phyloP scores from a whole-genome alignment of 2,329 filamentous ascomycete genomes.

The Fusarium decemcellulare region DNA sequence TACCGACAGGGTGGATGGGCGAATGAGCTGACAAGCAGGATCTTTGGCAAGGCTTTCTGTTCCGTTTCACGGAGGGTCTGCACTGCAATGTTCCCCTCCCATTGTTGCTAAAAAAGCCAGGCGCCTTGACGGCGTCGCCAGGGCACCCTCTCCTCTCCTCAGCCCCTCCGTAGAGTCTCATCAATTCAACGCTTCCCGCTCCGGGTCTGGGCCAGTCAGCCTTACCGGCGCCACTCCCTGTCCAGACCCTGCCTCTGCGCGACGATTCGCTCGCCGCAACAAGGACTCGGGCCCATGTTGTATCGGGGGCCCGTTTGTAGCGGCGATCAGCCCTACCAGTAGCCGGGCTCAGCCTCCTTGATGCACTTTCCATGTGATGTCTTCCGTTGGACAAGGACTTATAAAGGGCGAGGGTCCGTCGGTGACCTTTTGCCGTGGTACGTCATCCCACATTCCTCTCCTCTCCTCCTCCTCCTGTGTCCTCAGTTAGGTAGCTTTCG shows the following conservation, averaged over 20 bases:
- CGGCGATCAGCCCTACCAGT: constrained; percentile 6
- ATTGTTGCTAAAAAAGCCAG: background rate
- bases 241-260: background rate
- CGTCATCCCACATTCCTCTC: no score
- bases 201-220: background rate
- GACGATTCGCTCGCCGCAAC: no score
- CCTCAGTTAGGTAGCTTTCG: no score
- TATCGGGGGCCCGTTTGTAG: constrained; percentile 1
- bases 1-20: constrained; percentile 6
- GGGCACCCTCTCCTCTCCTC: background rate
- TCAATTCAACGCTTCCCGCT: background rate
- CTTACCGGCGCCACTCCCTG: constrained; percentile 1
- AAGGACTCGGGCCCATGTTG: background rate
- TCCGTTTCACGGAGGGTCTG: background rate
- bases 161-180: background rate
- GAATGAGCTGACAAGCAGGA: constrained; percentile 2
- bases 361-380: constrained; percentile 2
- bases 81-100: no score
- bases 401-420: background rate
- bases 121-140: background rate
- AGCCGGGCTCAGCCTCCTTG: background rate
- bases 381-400: no score
- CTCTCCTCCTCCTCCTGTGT: no score
- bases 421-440: background rate
- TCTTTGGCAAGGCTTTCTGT: background rate